phyloP scores from a whole-genome alignment of 2,329 filamentous ascomycete species.

The Fusarium siculi region DNA sequence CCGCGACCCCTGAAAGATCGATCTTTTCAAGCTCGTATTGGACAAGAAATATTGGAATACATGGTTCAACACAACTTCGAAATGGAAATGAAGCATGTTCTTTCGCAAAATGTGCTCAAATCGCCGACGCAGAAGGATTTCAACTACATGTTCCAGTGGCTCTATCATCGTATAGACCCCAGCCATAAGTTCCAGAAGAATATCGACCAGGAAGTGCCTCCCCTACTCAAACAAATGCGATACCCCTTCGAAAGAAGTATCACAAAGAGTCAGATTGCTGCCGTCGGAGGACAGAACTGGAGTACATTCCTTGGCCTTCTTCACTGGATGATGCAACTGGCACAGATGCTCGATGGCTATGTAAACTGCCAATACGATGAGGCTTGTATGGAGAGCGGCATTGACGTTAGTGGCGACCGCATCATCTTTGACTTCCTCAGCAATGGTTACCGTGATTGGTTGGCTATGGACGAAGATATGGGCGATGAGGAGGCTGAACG shows the following conservation, averaged over 20 bases:
- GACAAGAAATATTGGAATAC: constrained; percentile 90
- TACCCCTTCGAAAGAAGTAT: constrained; percentile 97
- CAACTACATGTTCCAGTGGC: constrained; percentile 96
- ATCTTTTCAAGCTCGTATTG: constrained; percentile 82
- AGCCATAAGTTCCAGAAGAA: constrained; percentile 93
- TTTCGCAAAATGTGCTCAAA: constrained; percentile 91
- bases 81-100: constrained; percentile 93
- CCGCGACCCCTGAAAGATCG: constrained; percentile 87
- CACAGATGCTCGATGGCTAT: constrained; percentile 92
- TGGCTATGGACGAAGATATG: constrained; percentile 90
- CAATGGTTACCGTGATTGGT: constrained; percentile 91
- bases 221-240: constrained; percentile 89
- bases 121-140: constrained; percentile 99
- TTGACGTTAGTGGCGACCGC: constrained; percentile 88
- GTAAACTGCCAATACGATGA: constrained; percentile 84
- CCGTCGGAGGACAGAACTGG: constrained; percentile 97
- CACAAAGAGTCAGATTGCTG: constrained; percentile 93
- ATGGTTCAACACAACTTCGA: constrained; percentile 95
- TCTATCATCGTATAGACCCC: constrained; percentile 95
- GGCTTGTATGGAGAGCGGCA: constrained; percentile 85
- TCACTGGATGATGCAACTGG: constrained; percentile 99
- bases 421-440: constrained; percentile 96
- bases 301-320: constrained; percentile 91
- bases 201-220: constrained; percentile 94
- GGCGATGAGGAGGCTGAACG: constrained; percentile 84